Conservation (phyloP, 345 rosid genomes). For the Moricandia arvensis region DNA sequence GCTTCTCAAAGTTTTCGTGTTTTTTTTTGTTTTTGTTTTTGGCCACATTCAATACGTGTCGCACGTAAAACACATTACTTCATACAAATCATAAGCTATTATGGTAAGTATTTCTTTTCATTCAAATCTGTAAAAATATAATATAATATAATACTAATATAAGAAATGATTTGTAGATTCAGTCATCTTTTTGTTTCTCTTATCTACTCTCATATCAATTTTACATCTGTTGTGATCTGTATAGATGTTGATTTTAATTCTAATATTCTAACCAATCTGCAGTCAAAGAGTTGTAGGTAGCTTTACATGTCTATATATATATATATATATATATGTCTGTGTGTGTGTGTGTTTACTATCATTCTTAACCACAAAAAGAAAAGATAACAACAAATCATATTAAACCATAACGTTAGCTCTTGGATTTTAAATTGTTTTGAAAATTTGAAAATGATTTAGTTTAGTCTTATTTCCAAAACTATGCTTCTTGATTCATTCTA, state of each 20-base stretch:
- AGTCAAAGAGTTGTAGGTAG: no score
- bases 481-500: neutral
- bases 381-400: neutral
- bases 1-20: neutral
- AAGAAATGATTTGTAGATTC: neutral
- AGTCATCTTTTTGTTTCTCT: no score
- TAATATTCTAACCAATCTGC: neutral
- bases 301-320: no score
- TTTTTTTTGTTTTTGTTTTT: neutral
- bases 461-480: neutral
- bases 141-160: no score
- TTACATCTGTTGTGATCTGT: neutral
- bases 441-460: neutral
- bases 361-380: neutral
- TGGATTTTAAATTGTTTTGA: neutral
- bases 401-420: neutral
- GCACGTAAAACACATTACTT: neutral
- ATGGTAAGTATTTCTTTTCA: neutral
- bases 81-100: neutral
- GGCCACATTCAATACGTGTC: slow-evolving; percentile 10
- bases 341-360: neutral
- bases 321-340: no score
- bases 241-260: neutral
- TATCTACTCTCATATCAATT: neutral
- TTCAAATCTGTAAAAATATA: slow-evolving; percentile 9